Evolutionary conservation across 306 rosid species (phyloP).

Genomic region (Vigna mungo): DNA sequence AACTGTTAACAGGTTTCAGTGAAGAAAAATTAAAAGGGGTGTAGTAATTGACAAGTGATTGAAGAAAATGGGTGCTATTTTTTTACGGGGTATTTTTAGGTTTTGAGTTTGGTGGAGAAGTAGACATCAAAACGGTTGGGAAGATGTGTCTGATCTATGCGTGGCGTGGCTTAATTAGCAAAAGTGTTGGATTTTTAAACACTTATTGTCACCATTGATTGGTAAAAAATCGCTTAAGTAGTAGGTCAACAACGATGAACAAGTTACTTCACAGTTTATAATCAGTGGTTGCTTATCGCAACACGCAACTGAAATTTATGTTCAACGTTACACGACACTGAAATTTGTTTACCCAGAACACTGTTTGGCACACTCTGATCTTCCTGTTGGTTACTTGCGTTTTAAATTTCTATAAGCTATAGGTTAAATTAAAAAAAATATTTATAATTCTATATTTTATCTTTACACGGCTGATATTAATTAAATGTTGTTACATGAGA

Average conservation of each 20-base stretch:
- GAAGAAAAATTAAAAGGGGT: neutral
- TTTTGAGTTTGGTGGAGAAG: constrained; percentile 40
- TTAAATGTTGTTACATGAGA: too few species aligned
- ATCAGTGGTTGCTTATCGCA: neutral
- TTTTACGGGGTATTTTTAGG: neutral
- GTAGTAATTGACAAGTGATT: constrained; percentile 1
- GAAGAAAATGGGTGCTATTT: neutral
- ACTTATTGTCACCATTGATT: constrained; percentile 12
- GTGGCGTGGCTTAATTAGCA: constrained; percentile 30
- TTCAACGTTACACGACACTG: constrained; percentile 4
- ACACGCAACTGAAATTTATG: constrained; percentile 27
- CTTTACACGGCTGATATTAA: too few species aligned
- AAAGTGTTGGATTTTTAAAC: constrained; percentile 18
- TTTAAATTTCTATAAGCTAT: neutral
- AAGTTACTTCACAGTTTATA: constrained; percentile 14
- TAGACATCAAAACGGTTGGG: constrained; percentile 44
- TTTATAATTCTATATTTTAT: too few species aligned
- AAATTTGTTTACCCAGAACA: neutral
- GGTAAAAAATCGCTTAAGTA: constrained; percentile 30
- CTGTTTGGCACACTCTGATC: neutral
- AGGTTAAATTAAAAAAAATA: too few species aligned
- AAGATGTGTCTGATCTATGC: constrained; percentile 1
- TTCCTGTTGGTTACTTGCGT: neutral
- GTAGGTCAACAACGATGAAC: constrained; percentile 20
- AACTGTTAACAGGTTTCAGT: neutral